Percentiles rank a stretch among this genome's conserved stretches.
Evolutionary conservation across 768 basidiomycete species (phyloP).

Genomic region (Amylocystis lapponica): DNA sequence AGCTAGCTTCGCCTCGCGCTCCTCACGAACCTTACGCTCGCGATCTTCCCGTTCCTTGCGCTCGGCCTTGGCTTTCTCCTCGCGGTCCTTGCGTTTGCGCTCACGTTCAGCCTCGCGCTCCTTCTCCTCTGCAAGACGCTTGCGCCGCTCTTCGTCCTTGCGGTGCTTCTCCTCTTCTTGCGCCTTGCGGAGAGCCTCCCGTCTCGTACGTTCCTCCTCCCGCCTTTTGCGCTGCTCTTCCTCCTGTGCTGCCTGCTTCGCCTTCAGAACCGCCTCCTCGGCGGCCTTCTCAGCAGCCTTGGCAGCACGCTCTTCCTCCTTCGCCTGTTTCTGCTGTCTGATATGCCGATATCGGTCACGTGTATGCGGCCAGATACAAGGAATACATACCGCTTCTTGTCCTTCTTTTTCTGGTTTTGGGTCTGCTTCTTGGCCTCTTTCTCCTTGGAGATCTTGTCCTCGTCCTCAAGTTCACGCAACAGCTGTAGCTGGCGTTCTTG

Average conservation of each 20-base stretch:
- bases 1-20: slow-evolving; percentile 53
- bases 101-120: slow-evolving; percentile 76
- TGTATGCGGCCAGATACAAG: slow-evolving; percentile 5
- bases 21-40: slow-evolving; percentile 61
- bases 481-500: slow-evolving; percentile 93
- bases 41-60: slow-evolving; percentile 50
- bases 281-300: slow-evolving; percentile 83
- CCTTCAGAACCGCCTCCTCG: slow-evolving; percentile 74
- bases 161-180: slow-evolving; percentile 78
- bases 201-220: slow-evolving; percentile 81
- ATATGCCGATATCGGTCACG: slow-evolving; percentile 4
- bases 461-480: slow-evolving; percentile 91
- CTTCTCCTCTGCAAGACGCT: slow-evolving; percentile 72
- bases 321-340: slow-evolving; percentile 90
- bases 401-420: slow-evolving; percentile 98
- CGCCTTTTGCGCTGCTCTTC: slow-evolving; percentile 75
- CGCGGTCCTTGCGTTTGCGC: slow-evolving; percentile 67
- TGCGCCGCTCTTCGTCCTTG: slow-evolving; percentile 80
- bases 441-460: slow-evolving; percentile 82
- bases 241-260: slow-evolving; percentile 71
- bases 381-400: slow-evolving; percentile 77
- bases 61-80: slow-evolving; percentile 51
- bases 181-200: slow-evolving; percentile 70
- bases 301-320: slow-evolving; percentile 85
- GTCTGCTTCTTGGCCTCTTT: slow-evolving; percentile 89